phyloP scores from a whole-genome alignment of 2,329 filamentous ascomycete genomes.

The Ascochyta lentis region DNA sequence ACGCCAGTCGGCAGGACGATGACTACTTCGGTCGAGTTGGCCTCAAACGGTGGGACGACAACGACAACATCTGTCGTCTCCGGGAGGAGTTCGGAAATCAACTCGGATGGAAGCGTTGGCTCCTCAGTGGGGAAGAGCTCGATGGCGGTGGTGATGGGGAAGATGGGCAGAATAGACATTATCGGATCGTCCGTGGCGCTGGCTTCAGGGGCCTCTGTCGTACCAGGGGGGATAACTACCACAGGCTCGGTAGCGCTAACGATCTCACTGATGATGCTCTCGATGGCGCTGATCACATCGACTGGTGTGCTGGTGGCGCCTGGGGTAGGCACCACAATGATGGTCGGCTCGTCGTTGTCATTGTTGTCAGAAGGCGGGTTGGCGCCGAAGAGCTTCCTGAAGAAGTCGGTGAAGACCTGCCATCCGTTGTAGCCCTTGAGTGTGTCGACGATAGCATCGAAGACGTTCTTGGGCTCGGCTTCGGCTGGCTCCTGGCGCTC shows the following conservation, averaged over 20 bases:
- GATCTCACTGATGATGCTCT: conserved; percentile 1
- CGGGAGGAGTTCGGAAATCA: not conserved
- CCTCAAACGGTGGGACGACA: conserved; percentile 1
- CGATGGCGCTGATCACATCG: conserved; percentile 11
- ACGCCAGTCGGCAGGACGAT: conserved; percentile 6
- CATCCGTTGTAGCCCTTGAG: conserved; percentile 20
- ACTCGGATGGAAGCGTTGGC: conserved; percentile 1
- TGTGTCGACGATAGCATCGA: conserved; percentile 13
- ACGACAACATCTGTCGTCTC: not conserved
- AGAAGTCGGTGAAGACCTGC: conserved; percentile 24
- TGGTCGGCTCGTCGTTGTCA: not conserved
- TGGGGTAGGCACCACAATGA: not conserved
- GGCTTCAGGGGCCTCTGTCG: not conserved
- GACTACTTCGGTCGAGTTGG: conserved; percentile 2
- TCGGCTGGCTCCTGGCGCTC: conserved; percentile 7
- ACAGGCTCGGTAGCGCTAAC: conserved; percentile 2
- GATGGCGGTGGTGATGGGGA: conserved; percentile 18
- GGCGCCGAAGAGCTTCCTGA: conserved; percentile 18
- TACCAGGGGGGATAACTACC: not conserved
- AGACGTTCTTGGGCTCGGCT: conserved; percentile 10
- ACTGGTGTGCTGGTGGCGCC: not conserved
- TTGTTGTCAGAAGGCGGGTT: not conserved
- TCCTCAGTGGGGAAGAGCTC: conserved; percentile 12
- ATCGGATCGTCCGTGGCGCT: conserved; percentile 1
- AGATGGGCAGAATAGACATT: conserved; percentile 25